A percentile compares a stretch with the other conserved stretches of the same genome.
Conservation (phyloP, 768 basidiomycete genomes). For the Phylloporus sp. region DNA sequence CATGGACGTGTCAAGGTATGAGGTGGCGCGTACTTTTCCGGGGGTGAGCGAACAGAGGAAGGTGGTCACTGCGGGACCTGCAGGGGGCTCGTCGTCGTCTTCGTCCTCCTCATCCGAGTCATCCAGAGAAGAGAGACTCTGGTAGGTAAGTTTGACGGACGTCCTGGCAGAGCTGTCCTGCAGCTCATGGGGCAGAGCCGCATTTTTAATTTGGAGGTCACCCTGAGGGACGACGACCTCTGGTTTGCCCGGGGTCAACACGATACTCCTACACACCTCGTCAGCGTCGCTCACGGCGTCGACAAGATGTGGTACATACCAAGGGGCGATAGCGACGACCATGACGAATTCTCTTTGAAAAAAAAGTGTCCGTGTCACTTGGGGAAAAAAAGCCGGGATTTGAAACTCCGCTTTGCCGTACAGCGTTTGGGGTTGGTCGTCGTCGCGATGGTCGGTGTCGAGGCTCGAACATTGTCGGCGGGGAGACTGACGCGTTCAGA, state of each 20-base stretch:
- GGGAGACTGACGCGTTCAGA: constrained; percentile 6
- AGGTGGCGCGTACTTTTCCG: constrained; percentile 54
- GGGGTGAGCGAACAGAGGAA: constrained; percentile 77
- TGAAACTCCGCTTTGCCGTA: constrained; percentile 44
- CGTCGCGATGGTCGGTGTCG: constrained; percentile 46
- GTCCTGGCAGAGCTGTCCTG: constrained; percentile 55
- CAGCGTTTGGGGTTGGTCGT: constrained; percentile 6
- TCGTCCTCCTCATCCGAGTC: constrained; percentile 44
- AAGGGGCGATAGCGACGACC: constrained; percentile 60
- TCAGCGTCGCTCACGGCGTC: constrained; percentile 4
- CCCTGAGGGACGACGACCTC: constrained; percentile 54
- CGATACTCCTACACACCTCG: constrained; percentile 49
- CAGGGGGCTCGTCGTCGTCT: constrained; percentile 34
- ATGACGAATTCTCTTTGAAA: constrained; percentile 34
- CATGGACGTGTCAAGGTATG: not conserved
- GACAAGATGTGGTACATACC: constrained; percentile 40
- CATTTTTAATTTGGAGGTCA: constrained; percentile 78
- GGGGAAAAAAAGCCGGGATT: constrained; percentile 10
- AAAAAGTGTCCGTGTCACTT: not conserved
- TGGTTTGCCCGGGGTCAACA: constrained; percentile 53
- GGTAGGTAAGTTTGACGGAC: constrained; percentile 62
- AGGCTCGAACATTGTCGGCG: not conserved
- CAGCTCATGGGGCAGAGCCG: constrained; percentile 71
- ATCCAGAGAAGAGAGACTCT: constrained; percentile 32
- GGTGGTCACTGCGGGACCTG: constrained; percentile 42